Base-by-base conservation (phyloP, 2,329 filamentous ascomycete genomes). In the Clonostachys sp. region DNA sequence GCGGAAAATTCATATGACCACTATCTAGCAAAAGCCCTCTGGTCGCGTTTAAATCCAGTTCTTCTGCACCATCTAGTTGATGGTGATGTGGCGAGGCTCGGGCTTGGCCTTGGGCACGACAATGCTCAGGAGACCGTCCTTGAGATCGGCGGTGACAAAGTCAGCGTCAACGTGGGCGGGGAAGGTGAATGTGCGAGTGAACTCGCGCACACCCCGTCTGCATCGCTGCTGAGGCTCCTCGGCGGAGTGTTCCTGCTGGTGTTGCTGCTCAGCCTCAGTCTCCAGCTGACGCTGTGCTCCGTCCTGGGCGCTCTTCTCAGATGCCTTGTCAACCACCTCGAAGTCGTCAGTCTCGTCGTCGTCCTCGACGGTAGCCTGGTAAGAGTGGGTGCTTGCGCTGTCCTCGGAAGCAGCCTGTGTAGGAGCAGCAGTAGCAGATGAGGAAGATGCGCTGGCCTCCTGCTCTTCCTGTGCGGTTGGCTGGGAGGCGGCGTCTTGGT, bases 321-420 rank as follows among this genome's bases (percentile, higher is more conserved):
- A 14, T 14, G 36, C 14, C 12, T 39, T 17, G 36, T 17, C 36
- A 17, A 39, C 36, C 6, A 39, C 36, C 36, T 39, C 36, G 36
- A 39, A 39, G 12, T 14, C 36, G 2, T 39, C 36, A 39, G 14
- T 17, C 36, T 39, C 36, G 36, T 39, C 12, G 36, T 39, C 36
- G 42, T 43, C 42, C 53, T 39, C 36, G 36, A 39, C 36, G 12
- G 36, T 39, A 17, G 36, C 36, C 36, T 39, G 36, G 36, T 39
- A 39, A 4, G 36, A 39, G 36, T 17, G 14, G 12, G 14, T 14
- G 36, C 36, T 39, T 17, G 14, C 12, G 8, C 14, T 39, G 14
- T 39, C 36, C 36, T 39, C 36, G 10, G 36, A 14, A 17, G 36
- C 36, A 12, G 14, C 36, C 36, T 14, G 14, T n/a, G 36, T 18